Base-by-base conservation (phyloP, 345 rosid species). In the Cardamine resedifolia region DNA sequence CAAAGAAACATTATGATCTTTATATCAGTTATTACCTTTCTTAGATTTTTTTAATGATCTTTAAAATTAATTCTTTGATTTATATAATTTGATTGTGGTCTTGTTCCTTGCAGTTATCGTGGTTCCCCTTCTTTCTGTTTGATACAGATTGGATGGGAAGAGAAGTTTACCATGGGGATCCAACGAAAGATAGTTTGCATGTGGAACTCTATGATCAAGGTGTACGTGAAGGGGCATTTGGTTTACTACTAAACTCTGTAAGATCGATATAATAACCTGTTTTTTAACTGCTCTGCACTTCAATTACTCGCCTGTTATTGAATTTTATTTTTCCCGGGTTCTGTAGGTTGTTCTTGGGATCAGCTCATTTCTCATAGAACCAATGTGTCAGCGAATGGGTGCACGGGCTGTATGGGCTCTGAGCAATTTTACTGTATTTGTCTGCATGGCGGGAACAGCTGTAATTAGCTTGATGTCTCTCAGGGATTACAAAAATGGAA, bases 81-180 rank as follows among this genome's bases (percentile, higher is more conserved):
- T 15, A 57, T 16, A 15, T 28, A 61, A 45, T 58, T 43, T 20
- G 44, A 45, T 72, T 45, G 2, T 48, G 66, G 18, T 73, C 33
- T 62, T 77, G 56, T 64, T 64, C 38, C 71, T 56, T 86, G 88
- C 86, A 95, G 98, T 75, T 95, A 64, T 95, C 99, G 43, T 92
- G 98, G 99, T 95, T 95, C 76, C 99, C 98, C 5, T 90, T 92
- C 89, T 90, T 95, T 82, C 87, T 96, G 58, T 95, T 92, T 62
- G 98, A 96, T 82, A 90, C 96, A 36, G 98, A 96, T 82, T 96
- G 99, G 99, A 96, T 96, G 99, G 99, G 99, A 47, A 88, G 97
- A 79, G 97, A 96, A 82, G 97, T 96, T 51, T 92, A 92, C 79
- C 96, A 88, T 64, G 99, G 98, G 36, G 75, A 91, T 85, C 98